Evolutionary conservation across 495 filamentous ascomycete genomes (phyloP).

Genomic region (Annulohypoxylon stygium): DNA sequence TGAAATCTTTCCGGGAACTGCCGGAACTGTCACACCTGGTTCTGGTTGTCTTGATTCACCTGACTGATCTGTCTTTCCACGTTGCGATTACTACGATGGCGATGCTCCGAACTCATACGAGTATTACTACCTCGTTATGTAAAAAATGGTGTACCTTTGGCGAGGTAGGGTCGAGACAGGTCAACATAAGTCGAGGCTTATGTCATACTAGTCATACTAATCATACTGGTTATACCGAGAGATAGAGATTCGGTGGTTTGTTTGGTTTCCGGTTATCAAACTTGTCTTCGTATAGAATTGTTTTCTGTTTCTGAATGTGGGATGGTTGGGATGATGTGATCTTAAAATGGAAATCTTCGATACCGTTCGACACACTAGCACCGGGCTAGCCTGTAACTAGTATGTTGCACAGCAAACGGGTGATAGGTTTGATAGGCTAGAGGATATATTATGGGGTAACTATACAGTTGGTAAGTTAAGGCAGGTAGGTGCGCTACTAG

Average conservation of each 20-base stretch:
- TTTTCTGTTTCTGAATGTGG: neutral
- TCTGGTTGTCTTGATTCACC: neutral
- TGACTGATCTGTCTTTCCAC: neutral
- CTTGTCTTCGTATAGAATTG: neutral
- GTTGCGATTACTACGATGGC: constrained; percentile 21
- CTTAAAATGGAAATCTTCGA: constrained; percentile 13
- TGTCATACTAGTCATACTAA: constrained; percentile 11
- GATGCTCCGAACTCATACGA: constrained; percentile 6
- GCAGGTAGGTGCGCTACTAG: neutral
- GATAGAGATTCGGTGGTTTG: constrained; percentile 24
- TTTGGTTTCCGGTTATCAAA: constrained; percentile 30
- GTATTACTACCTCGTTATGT: constrained; percentile 19
- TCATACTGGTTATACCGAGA: neutral
- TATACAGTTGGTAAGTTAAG: neutral
- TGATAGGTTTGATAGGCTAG: constrained; percentile 1
- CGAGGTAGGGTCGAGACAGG: constrained; percentile 12
- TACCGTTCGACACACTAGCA: neutral
- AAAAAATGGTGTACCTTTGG: constrained; percentile 18
- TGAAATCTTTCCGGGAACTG: constrained; percentile 28
- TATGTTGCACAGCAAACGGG: constrained; percentile 28
- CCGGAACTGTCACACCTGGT: constrained; percentile 31
- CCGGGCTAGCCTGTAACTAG: constrained; percentile 2
- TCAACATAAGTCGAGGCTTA: constrained; percentile 7
- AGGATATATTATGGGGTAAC: constrained; percentile 5
- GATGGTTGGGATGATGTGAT: neutral